Evolutionary conservation across 768 basidiomycete genomes (phyloP).

Genomic region (Kwoniella dejecticola): DNA sequence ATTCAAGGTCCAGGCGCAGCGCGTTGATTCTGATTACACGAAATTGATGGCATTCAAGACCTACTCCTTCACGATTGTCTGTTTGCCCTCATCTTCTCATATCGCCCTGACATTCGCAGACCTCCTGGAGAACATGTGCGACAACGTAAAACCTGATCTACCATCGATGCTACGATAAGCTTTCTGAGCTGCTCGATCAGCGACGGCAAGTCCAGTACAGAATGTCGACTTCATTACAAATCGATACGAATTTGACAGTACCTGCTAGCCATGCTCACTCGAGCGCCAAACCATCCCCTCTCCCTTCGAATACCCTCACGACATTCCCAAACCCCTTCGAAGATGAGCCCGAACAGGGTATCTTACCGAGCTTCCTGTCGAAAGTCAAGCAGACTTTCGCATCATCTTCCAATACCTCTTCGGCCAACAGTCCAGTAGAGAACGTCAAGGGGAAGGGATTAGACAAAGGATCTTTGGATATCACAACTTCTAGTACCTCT

Average conservation of each 20-base stretch:
- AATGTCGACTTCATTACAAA: constrained; percentile 10
- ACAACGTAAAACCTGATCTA: no score
- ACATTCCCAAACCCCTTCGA: constrained; percentile 49
- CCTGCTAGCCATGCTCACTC: neutral
- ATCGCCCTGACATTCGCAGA: no score
- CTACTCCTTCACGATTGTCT: no score
- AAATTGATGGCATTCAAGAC: no score
- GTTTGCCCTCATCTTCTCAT: no score
- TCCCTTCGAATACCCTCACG: constrained; percentile 27
- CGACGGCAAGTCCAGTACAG: neutral
- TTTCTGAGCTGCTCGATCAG: no score
- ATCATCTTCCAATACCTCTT: constrained; percentile 16
- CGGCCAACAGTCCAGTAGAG: neutral
- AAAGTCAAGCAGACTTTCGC: constrained; percentile 50
- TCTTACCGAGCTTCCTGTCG: constrained; percentile 44
- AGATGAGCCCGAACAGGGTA: constrained; percentile 49
- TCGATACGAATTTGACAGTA: neutral
- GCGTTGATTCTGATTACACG: no score
- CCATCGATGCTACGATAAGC: no score
- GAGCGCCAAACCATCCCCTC: constrained; percentile 20
- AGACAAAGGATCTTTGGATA: constrained; percentile 23
- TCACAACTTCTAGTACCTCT: neutral
- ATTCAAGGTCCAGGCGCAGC: no score
- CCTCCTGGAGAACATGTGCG: no score
- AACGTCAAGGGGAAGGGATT: neutral